Evolutionary conservation across 331 rosid species (phyloP), one percentile per base, ranked within the genome.

Genomic region (Stylosanthes scabra): DNA sequence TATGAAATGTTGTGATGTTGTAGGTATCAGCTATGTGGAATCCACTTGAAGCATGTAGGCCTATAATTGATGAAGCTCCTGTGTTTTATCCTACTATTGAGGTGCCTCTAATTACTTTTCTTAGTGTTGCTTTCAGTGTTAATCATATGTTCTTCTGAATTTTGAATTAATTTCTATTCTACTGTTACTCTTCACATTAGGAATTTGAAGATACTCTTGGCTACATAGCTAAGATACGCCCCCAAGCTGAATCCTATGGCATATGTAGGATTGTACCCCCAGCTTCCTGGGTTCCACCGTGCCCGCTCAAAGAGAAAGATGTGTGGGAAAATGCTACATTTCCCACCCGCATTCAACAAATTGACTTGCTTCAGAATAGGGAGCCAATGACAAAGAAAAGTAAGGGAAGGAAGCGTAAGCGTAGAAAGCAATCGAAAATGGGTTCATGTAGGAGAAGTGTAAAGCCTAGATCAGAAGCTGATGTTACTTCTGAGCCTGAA

Each of bases 191-290:
- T 54, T 37, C 40, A 54, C 7, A 20, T 61, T n/a, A 93, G 98
- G 98, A 93, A 70, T 93, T 93, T 77, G 86, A 89, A 72, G 91
- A 91, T 62, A 79, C 98, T 49, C 82, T 93, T 65, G 91, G 90
- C 50, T 93, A 89, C 86, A 80, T 93, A 49, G 96, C 89, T 51
- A 91, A 83, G 84, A 88, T 93, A 47, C 88, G 96, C 12, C 82
- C 86, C 13, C 42, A 45, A 66, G 98, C 98, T 16, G 93, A 91
- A 84, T 71, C 79, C 1, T 74, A 82, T 76, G 98, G 97, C 31
- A 91, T 93, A 82, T 93, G 98, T 69, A 86, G 86, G 86, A 85
- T 93, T 78, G 92, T 91, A 58, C 97, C 98, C 59, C 98, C 98
- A 11, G 42, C 83, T 77, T 83, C 86, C 20, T 93, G 98, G 98